Conservation (phyloP, 495 filamentous ascomycete species). For the Penicillium chermesinum region DNA sequence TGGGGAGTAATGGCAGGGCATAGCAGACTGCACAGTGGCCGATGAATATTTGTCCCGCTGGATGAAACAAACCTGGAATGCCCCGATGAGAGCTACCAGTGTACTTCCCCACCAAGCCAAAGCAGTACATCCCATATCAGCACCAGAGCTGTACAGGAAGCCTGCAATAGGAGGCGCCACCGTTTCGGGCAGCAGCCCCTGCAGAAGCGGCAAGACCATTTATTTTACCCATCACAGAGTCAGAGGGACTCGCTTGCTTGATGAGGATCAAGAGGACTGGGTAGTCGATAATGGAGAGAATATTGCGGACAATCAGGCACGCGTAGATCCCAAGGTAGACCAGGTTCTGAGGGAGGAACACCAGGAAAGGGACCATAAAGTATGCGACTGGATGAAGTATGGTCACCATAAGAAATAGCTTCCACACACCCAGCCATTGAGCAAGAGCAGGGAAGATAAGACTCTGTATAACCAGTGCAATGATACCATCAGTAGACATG, state of each 20-base stretch:
- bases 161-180: conserved; percentile 72
- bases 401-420: conserved; percentile 66
- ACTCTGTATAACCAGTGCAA: conserved; percentile 74
- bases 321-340: conserved; percentile 67
- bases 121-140: conserved; percentile 62
- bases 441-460: conserved; percentile 69
- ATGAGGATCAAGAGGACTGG: conserved; percentile 76
- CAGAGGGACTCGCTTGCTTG: conserved; percentile 72
- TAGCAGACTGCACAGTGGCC: conserved; percentile 31
- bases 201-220: conserved; percentile 79
- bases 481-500: conserved; percentile 72
- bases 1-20: conserved; percentile 24
- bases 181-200: conserved; percentile 70
- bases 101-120: conserved; percentile 75
- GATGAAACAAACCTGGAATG: conserved; percentile 64
- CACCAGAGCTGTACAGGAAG: conserved; percentile 65
- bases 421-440: conserved; percentile 67
- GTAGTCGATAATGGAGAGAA: conserved; percentile 71
- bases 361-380: conserved; percentile 66
- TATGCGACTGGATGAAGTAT: conserved; percentile 72
- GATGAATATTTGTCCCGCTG: conserved; percentile 43
- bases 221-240: conserved; percentile 64
- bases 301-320: conserved; percentile 66
- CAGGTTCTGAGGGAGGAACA: conserved; percentile 52
- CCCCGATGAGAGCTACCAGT: conserved; percentile 63